These are phyloP conservation scores for Millerago galiae DNA, from an alignment of 805 yeast genomes.

Conservation along the genomic window DNA sequence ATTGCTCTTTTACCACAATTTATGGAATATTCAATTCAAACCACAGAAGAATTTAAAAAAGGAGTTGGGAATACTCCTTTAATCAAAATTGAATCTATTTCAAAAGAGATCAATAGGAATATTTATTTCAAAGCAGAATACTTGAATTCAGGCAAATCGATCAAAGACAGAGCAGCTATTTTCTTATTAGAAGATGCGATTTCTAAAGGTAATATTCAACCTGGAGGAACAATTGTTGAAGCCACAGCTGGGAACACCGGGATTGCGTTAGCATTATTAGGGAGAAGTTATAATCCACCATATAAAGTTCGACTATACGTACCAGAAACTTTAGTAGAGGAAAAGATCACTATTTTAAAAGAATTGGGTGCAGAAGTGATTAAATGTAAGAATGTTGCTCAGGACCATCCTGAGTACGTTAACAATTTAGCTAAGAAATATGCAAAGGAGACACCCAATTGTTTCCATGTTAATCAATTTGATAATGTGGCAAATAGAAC, in stretches of 20 bases:
- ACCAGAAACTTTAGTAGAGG: slow-evolving; percentile 71
- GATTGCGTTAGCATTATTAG: slow-evolving; percentile 67
- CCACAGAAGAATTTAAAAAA: slow-evolving; percentile 15
- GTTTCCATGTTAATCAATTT: slow-evolving; percentile 76
- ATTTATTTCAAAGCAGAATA: slow-evolving; percentile 70
- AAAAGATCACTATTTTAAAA: slow-evolving; percentile 53
- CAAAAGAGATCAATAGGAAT: slow-evolving; percentile 61
- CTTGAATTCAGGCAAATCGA: slow-evolving; percentile 74
- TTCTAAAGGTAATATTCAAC: slow-evolving; percentile 40
- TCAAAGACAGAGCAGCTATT: slow-evolving; percentile 75
- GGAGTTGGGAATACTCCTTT: slow-evolving; percentile 67
- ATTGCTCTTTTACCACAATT: neutral
- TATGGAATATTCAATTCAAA: slow-evolving; percentile 10
- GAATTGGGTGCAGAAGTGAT: slow-evolving; percentile 58
- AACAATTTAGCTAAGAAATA: slow-evolving; percentile 25
- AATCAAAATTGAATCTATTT: slow-evolving; percentile 54
- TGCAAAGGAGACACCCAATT: slow-evolving; percentile 33
- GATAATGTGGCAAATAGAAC: slow-evolving; percentile 72
- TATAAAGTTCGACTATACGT: slow-evolving; percentile 63
- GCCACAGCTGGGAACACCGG: slow-evolving; percentile 89
- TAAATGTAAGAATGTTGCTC: slow-evolving; percentile 61
- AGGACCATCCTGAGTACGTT: slow-evolving; percentile 41
- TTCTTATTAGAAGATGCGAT: slow-evolving; percentile 62
- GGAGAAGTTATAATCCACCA: slow-evolving; percentile 27
- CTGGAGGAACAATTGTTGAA: slow-evolving; percentile 67